Conservation (phyloP, 805 yeast genomes). For the Candida insectorum region DNA sequence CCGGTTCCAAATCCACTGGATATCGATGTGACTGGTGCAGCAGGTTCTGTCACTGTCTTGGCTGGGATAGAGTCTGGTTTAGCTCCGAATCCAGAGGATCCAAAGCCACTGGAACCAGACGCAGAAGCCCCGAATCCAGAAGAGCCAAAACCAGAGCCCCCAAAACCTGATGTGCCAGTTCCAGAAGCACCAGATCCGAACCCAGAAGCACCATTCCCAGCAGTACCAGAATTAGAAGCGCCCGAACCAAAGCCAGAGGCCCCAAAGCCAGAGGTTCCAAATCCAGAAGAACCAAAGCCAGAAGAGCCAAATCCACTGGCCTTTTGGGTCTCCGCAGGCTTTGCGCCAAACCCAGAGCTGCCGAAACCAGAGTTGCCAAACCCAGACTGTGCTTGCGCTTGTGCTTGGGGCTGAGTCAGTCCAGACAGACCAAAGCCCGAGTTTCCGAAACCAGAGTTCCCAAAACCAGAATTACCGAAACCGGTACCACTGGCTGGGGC, state of each 20-base stretch:
- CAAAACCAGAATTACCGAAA: conserved; percentile 2
- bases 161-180: conserved; percentile 3
- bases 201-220: conserved; percentile 1
- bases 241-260: background rate
- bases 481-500: conserved; percentile 13
- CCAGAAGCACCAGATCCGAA: conserved; percentile 9
- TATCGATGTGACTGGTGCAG: too few species aligned
- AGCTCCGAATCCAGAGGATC: conserved; percentile 9
- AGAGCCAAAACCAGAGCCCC: conserved; percentile 10
- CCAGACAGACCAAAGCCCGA: conserved; percentile 7
- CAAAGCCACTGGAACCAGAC: conserved; percentile 5
- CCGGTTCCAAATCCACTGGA: conserved; percentile 5
- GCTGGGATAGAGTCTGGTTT: too few species aligned
- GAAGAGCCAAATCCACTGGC: conserved; percentile 5
- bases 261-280: conserved; percentile 12
- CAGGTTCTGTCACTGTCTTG: too few species aligned
- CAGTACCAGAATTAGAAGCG: background rate
- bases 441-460: conserved; percentile 8
- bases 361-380: conserved; percentile 7
- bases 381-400: conserved; percentile 4
- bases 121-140: conserved; percentile 6
- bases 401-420: conserved; percentile 1
- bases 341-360: conserved; percentile 7
- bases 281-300: conserved; percentile 14
- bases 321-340: too few species aligned